These are phyloP conservation scores for Lasiosphaeris hirsuta DNA, from an alignment of 495 filamentous ascomycete genomes.

Conservation along the genomic window DNA sequence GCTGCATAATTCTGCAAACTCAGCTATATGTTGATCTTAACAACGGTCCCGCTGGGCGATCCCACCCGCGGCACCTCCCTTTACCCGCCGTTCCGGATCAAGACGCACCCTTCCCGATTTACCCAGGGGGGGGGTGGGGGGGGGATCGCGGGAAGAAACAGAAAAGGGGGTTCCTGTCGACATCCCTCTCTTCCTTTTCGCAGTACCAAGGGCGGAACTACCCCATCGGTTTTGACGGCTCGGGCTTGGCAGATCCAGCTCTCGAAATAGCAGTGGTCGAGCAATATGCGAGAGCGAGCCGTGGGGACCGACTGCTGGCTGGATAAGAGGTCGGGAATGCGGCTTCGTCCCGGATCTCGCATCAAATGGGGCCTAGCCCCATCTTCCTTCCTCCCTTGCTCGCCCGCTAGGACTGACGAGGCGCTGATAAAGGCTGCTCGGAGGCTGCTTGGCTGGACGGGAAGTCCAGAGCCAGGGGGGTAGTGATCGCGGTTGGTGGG, in stretches of 20 bases:
- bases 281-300: too few relatives aligned
- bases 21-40: neutral
- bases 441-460: neutral
- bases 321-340: neutral
- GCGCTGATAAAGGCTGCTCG: neutral
- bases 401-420: neutral
- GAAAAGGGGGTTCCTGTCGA: neutral
- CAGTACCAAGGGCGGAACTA: neutral
- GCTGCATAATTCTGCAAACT: conserved; percentile 1
- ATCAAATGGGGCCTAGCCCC: neutral
- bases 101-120: conserved; percentile 1
- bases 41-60: neutral
- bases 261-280: neutral
- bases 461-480: neutral
- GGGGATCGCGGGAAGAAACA: neutral
- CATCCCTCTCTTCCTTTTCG: neutral
- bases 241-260: conserved; percentile 4
- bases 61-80: neutral
- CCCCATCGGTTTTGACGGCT: conserved; percentile 11
- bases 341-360: conserved; percentile 7
- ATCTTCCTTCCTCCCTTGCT: neutral
- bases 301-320: neutral
- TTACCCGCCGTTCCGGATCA: conserved; percentile 11
- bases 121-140: too few relatives aligned
- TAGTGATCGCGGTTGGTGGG: neutral